These are phyloP conservation scores for Trichodelitschia bisporula DNA, from an alignment of 495 filamentous ascomycete genomes.

Conservation along the genomic window DNA sequence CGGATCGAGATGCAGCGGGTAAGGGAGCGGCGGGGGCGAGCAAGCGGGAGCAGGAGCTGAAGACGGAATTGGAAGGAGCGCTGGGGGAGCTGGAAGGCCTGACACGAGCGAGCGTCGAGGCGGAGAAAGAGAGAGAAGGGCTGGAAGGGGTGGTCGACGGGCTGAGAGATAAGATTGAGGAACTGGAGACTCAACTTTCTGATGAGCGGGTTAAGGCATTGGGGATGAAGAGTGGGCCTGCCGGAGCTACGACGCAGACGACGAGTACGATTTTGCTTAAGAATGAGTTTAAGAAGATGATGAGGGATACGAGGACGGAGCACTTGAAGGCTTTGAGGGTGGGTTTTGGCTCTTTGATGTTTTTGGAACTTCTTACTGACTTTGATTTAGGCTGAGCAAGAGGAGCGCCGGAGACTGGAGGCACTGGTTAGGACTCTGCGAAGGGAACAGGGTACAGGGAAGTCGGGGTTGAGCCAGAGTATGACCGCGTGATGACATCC, in stretches of 20 bases:
- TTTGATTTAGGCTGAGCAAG: slow-evolving; percentile 36
- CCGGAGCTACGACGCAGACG: slow-evolving; percentile 22
- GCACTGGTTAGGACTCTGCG: slow-evolving; percentile 28
- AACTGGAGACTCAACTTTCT: slow-evolving; percentile 36
- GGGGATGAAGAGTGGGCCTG: slow-evolving; percentile 35
- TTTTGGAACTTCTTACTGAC: slow-evolving; percentile 3
- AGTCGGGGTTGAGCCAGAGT: slow-evolving; percentile 25
- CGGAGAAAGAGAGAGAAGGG: slow-evolving; percentile 61
- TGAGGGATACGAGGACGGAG: slow-evolving; percentile 55
- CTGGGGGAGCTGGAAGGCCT: slow-evolving; percentile 69
- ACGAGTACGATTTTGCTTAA: slow-evolving; percentile 51
- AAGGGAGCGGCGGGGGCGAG: slow-evolving; percentile 6
- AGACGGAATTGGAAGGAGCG: slow-evolving; percentile 60
- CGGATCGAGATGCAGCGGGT: slow-evolving; percentile 5
- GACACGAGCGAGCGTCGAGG: slow-evolving; percentile 62
- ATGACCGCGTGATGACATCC: slow-evolving; percentile 10
- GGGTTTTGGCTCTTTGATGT: slow-evolving; percentile 8
- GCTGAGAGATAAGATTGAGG: slow-evolving; percentile 43
- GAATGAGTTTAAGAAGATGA: slow-evolving; percentile 80
- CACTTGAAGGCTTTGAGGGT: slow-evolving; percentile 45
- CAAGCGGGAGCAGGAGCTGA: slow-evolving; percentile 30
- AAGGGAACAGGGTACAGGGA: slow-evolving; percentile 28
- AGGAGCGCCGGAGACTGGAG: slow-evolving; percentile 43
- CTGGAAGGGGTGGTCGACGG: slow-evolving; percentile 50
- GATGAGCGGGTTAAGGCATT: slow-evolving; percentile 52